Evolutionary conservation across 345 rosid species (phyloP), one percentile per base, ranked within the genome.

Genomic region (Brassica cretica): DNA sequence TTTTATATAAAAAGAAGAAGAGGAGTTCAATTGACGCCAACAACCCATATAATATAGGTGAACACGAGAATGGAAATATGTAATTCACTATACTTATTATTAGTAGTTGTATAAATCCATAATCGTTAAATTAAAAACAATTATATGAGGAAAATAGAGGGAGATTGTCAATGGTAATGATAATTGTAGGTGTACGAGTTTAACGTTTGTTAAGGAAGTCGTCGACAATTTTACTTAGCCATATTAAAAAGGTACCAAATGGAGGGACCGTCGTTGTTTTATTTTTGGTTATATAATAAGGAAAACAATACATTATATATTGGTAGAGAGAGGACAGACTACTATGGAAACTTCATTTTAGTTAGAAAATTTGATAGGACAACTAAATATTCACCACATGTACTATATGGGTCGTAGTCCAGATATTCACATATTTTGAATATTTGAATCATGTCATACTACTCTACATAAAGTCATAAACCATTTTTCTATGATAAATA

Each of bases 151-250:
- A 7, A 71, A 76, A 60, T 12, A 72, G 73, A 67, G 66, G 49
- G 19, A 66, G 39, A 71, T 75, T 18, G 81, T 81, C 75, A 81
- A 81, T 76, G 71, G 64, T 81, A 68, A 76, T 81, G 77, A 77
- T 76, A 71, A 72, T 49, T 71, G 70, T 60, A 72, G 63, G 82
- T 30, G 32, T 70, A 69, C 71, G 79, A 79, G 49, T 64, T 63
- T 73, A 81, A 68, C 71, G 29, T 81, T 81, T 81, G 81, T 76
- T 76, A 81, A 76, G 81, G 63, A 81, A 81, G 68, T 68, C 67
- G 63, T 72, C 84, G 84, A 81, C 84, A 76, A 68, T 33, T 72
- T 81, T 81, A 72, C 84, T 81, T 81, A 81, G 78, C 84, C 81
- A 72, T 81, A 81, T 81, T 78, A 81, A 81, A 81, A 81, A 81